Percentiles rank a stretch among this genome's conserved stretches.
phyloP scores from a whole-genome alignment of 2,329 filamentous ascomycete species.

The Tolypocladium inflatum region DNA sequence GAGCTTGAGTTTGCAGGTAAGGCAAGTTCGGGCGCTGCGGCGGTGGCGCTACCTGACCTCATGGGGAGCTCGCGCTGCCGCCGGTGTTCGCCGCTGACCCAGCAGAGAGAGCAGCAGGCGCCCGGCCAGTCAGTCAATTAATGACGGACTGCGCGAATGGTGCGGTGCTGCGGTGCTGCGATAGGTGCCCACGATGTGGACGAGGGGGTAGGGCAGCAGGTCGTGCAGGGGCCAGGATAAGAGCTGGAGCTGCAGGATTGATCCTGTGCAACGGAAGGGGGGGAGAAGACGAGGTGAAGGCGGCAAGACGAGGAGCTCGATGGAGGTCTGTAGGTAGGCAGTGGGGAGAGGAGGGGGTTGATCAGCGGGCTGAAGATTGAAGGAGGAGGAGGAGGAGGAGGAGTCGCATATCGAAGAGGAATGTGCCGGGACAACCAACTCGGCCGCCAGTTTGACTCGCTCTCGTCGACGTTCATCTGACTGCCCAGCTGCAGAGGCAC shows the following conservation, averaged over 20 bases:
- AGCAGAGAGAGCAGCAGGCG: background rate
- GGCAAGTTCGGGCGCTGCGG: background rate
- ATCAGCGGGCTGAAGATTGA: background rate
- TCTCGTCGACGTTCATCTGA: background rate
- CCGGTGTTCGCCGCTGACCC: background rate
- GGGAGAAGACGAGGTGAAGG: background rate
- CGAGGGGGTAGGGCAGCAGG: background rate
- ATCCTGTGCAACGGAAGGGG: background rate
- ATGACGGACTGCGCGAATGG: background rate
- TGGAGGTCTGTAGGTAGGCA: background rate
- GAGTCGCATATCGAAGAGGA: background rate
- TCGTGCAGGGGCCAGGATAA: background rate
- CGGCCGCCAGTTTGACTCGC: background rate
- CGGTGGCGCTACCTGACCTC: background rate
- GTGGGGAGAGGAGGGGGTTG: background rate
- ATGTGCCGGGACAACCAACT: background rate
- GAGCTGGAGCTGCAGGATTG: background rate
- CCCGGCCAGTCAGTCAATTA: background rate
- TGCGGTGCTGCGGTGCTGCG: background rate
- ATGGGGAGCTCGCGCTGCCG: background rate
- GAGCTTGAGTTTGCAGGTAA: background rate
- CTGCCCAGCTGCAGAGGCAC: background rate
- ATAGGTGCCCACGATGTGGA: background rate
- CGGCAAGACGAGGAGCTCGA: background rate
- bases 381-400: background rate